Conservation (phyloP, 306 rosid species). For the Purshia tridentata region DNA sequence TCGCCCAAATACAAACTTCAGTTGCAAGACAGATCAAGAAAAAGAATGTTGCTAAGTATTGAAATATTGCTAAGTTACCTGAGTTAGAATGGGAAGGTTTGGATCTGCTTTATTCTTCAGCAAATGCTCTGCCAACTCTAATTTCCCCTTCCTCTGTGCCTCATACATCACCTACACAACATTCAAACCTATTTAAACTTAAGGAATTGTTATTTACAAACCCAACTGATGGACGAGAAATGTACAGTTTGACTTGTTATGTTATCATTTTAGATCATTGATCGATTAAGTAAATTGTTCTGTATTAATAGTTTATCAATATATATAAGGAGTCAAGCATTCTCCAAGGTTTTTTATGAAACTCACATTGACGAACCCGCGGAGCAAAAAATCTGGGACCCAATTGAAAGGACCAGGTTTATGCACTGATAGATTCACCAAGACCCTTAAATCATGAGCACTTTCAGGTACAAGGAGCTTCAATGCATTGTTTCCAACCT, state of each 20-base stretch:
- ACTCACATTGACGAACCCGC: conserved; percentile 28
- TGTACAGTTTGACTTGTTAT: background rate
- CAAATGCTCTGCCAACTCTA: conserved; percentile 34
- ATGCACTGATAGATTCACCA: conserved; percentile 20
- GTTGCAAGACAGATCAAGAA: background rate
- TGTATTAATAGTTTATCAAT: no score
- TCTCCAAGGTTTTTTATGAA: no score
- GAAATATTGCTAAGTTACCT: conserved; percentile 22
- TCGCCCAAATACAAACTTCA: background rate
- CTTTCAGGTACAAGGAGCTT: conserved; percentile 39
- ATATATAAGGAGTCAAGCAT: no score
- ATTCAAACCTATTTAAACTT: background rate
- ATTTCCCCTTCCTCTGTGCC: conserved; percentile 32
- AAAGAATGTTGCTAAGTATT: background rate
- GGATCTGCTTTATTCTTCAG: conserved; percentile 27
- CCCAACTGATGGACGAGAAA: background rate
- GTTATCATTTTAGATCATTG: no score
- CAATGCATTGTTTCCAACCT: conserved; percentile 31
- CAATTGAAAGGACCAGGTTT: conserved; percentile 21
- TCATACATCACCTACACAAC: conserved; percentile 20
- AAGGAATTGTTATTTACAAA: background rate
- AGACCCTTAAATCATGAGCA: conserved; percentile 27
- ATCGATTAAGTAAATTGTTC: no score
- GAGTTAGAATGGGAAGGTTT: conserved; percentile 33
- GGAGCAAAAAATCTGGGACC: conserved; percentile 31